Evolutionary conservation across 345 rosid genomes (phyloP).

Genomic region (Chamaenerion angustifolium): DNA sequence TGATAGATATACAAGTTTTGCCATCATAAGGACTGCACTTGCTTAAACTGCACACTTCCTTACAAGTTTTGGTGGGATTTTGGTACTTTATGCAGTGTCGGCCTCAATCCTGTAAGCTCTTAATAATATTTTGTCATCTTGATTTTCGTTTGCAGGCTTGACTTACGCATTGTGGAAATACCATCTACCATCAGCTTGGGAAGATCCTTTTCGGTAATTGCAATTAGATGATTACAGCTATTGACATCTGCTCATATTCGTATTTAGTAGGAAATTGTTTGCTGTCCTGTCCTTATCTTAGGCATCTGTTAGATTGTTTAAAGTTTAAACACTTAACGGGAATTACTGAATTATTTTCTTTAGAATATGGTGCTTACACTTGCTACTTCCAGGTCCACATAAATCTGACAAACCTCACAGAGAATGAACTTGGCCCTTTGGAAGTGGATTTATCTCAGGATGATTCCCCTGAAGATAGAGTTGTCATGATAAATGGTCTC

Average conservation of each 20-base stretch:
- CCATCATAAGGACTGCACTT: too few relatives aligned
- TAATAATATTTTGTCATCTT: too few relatives aligned
- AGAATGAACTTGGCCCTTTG: constrained; percentile 66
- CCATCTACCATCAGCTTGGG: constrained; percentile 49
- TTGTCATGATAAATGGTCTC: constrained; percentile 65
- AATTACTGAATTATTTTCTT: neutral
- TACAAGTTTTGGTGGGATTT: too few relatives aligned
- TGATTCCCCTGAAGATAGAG: constrained; percentile 43
- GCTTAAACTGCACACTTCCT: too few relatives aligned
- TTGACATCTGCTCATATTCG: neutral
- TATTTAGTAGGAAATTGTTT: too few relatives aligned
- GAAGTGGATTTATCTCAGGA: constrained; percentile 56
- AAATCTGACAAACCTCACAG: constrained; percentile 66
- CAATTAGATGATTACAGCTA: constrained; percentile 3
- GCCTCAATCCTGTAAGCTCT: too few relatives aligned
- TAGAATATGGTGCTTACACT: neutral
- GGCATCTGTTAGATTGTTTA: too few relatives aligned
- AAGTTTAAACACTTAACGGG: too few relatives aligned
- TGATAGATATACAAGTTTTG: too few relatives aligned
- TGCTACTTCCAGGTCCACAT: constrained; percentile 40
- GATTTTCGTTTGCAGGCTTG: constrained; percentile 39
- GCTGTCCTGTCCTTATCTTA: too few relatives aligned
- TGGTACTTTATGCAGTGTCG: too few relatives aligned
- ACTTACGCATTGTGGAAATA: constrained; percentile 44
- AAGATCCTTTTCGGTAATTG: constrained; percentile 57